phyloP scores from a whole-genome alignment of 345 rosid species.

The Hibiscus mutabilis region DNA sequence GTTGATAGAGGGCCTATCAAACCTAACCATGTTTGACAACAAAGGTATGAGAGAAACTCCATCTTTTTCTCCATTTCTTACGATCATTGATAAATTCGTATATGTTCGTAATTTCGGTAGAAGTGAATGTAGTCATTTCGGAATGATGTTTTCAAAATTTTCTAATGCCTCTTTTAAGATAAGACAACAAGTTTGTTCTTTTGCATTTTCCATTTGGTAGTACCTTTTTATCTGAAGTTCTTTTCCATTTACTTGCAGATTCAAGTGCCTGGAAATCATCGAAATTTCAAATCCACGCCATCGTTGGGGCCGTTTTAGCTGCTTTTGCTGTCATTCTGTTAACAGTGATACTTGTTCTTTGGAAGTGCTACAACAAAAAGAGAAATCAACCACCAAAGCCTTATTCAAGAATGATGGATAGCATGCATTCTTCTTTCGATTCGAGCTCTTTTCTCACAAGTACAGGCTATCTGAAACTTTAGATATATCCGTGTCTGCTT shows the following conservation, averaged over 20 bases:
- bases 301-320: slow-evolving; percentile 19
- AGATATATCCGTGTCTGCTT: neutral
- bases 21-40: slow-evolving; percentile 13
- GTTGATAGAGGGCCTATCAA: slow-evolving; percentile 16
- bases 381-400: neutral
- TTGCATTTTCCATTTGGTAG: too few species aligned
- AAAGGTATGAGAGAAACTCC: slow-evolving; percentile 16
- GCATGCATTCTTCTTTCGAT: slow-evolving; percentile 9
- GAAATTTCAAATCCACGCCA: slow-evolving; percentile 3
- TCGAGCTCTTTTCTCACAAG: slow-evolving; percentile 9
- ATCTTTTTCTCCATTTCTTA: neutral
- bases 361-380: slow-evolving; percentile 14
- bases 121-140: too few species aligned
- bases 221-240: neutral
- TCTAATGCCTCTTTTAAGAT: too few species aligned
- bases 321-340: slow-evolving; percentile 10
- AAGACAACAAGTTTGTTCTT: too few species aligned
- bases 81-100: too few species aligned
- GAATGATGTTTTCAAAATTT: too few species aligned
- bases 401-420: neutral
- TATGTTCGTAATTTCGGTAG: too few species aligned
- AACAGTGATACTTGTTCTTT: slow-evolving; percentile 8
- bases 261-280: slow-evolving; percentile 4
- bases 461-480: neutral
- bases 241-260: slow-evolving; percentile 15